Evolutionary conservation across 179 eudicot species (phyloP).

Genomic region (Carnegiea gigantea): DNA sequence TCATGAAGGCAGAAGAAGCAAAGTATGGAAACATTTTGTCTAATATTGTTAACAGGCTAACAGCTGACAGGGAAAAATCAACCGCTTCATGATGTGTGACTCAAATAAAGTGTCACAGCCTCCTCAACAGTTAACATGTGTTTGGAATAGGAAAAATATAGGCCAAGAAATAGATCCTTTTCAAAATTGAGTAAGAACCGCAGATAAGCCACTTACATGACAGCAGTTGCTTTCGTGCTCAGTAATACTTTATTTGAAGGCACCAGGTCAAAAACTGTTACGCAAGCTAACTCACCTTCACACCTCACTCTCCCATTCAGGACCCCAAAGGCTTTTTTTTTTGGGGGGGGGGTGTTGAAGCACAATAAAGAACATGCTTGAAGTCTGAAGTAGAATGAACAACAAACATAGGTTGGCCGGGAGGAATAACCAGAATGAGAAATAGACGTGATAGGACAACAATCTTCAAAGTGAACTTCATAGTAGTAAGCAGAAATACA

Average conservation of each 20-base stretch:
- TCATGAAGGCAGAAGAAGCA: background rate
- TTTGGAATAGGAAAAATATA: background rate
- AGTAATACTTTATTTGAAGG: background rate
- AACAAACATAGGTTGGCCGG: background rate
- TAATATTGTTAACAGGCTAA: background rate
- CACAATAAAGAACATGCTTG: background rate
- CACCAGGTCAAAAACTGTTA: background rate
- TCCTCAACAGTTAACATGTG: no score
- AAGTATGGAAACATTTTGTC: background rate
- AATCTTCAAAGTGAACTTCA: background rate
- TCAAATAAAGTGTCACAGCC: no score
- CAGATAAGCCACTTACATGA: background rate
- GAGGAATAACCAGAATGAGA: background rate
- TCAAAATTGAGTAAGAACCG: background rate
- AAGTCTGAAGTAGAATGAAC: background rate
- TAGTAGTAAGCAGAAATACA: background rate
- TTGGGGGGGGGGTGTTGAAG: background rate
- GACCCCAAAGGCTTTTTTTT: background rate
- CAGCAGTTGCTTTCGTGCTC: background rate
- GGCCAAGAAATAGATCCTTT: no score
- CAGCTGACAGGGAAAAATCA: no score
- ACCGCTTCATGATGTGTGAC: background rate
- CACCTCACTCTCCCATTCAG: background rate
- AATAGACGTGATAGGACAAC: background rate
- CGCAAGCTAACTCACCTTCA: background rate